Conservation (phyloP, 2,329 filamentous ascomycete genomes). For the Aspergillus neoniger region DNA sequence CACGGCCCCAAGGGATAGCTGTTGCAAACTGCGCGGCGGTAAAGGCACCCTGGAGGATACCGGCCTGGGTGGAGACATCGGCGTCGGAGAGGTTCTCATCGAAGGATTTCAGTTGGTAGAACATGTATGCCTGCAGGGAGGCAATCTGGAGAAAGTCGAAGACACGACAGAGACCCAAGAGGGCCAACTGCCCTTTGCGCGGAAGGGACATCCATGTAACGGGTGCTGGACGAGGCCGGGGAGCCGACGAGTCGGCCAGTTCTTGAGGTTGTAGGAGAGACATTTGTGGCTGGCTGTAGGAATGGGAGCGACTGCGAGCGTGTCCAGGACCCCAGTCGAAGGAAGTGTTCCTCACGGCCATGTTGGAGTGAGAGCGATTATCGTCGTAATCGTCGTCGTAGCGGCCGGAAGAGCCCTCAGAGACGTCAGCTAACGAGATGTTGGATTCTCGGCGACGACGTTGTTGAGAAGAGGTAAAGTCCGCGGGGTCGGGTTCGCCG, state of each 20-base stretch:
- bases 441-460: slow-evolving; percentile 39
- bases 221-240: slow-evolving; percentile 24
- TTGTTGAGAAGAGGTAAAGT: slow-evolving; percentile 19
- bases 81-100: slow-evolving; percentile 56
- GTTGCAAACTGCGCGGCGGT: slow-evolving; percentile 79
- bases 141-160: slow-evolving; percentile 45
- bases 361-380: slow-evolving; percentile 18
- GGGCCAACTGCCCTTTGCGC: slow-evolving; percentile 39
- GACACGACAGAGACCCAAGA: slow-evolving; percentile 43
- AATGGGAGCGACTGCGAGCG: slow-evolving; percentile 36
- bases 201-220: slow-evolving; percentile 46
- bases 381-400: slow-evolving; percentile 23
- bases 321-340: slow-evolving; percentile 32
- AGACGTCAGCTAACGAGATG: slow-evolving; percentile 34
- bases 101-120: slow-evolving; percentile 81
- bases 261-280: slow-evolving; percentile 24
- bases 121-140: slow-evolving; percentile 67
- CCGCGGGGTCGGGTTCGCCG: slow-evolving; percentile 29
- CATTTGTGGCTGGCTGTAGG: slow-evolving; percentile 30
- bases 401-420: slow-evolving; percentile 31
- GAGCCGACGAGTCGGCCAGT: slow-evolving; percentile 13
- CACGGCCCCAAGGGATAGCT: slow-evolving; percentile 75
- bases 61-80: slow-evolving; percentile 72
- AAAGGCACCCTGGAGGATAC: slow-evolving; percentile 74
- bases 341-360: slow-evolving; percentile 35